Base-by-base conservation (phyloP, 1,284 basidiomycete species). In the Acaromyces ingoldii region DNA sequence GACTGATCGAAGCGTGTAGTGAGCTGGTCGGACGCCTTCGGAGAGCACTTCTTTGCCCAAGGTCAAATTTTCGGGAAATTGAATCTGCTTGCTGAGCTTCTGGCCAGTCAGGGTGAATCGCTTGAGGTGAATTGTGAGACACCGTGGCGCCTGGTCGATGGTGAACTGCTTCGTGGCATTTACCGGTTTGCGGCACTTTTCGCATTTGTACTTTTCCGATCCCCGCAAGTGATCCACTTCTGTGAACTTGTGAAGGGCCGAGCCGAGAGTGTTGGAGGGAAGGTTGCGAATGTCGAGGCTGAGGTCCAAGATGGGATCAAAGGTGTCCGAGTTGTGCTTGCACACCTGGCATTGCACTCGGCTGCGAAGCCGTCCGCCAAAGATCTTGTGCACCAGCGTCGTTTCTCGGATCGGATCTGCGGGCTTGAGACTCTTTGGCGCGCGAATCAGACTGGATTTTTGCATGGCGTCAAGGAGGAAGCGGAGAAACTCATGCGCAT, bases 101-200 rank as follows among this genome's bases (percentile, higher is more conserved):
- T 58, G 57, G 19, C 93, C 93, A 45, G 88, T 80, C 0, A 89
- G 87, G 9, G 88, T 87, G 77, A 99, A 99, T 17, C 95, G 85
- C 78, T 98, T 98, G 36, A 99, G 79, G 71, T 98, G 95, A n/a
- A 99, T 81, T 0, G 92, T 96, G 30, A 99, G 81, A n/a, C 92
- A 85, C 19, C 83, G 78, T 0, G 95, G 95, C 1, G 91, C 88
- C 53, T 89, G 82, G 51, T 93, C 84, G 49, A 99, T 80, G 13
- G 87, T 88, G 74, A 95, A 91, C 29, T 82, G 82, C 76, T 96
- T 96, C 64, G 88, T 84, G 4, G 91, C 91, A 53, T 84, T 82
- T 42, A 93, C 91, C 42, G 84, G 81, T 70, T 84, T 87, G 76
- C 91, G 91, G 80, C 92, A 95, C 76, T 89, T 93, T 76, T 98